These are phyloP conservation scores for Phytophthora chlamydospora DNA, from an alignment of 352 stramenopile genomes.

Conservation along the genomic window DNA sequence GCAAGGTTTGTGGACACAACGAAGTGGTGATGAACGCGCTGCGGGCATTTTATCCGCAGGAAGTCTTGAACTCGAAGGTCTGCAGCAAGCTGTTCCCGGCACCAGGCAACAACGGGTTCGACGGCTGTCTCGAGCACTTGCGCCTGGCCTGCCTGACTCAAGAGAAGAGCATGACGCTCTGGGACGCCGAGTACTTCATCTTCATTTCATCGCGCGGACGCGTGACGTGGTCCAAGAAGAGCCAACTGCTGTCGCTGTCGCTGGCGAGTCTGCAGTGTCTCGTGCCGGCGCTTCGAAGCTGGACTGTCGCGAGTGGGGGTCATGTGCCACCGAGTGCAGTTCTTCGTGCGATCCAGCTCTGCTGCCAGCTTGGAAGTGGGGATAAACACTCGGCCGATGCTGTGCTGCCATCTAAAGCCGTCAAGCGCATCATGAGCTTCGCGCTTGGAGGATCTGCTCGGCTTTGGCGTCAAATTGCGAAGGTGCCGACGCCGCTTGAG, in stretches of 20 bases:
- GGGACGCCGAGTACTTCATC: constrained; percentile 84
- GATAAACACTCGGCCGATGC: constrained; percentile 16
- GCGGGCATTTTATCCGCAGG: constrained; percentile 85
- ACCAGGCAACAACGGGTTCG: constrained; percentile 88
- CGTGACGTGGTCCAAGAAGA: constrained; percentile 70
- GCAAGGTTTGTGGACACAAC: constrained; percentile 91
- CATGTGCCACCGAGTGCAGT: constrained; percentile 41
- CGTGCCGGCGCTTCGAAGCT: constrained; percentile 49
- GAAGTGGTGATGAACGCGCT: constrained; percentile 89
- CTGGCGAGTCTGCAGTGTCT: constrained; percentile 68
- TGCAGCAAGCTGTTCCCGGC: constrained; percentile 81
- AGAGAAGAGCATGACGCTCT: constrained; percentile 72
- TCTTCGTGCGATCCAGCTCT: constrained; percentile 58
- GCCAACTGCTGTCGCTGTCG: constrained; percentile 63
- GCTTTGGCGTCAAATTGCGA: constrained; percentile 73
- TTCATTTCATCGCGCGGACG: constrained; percentile 57
- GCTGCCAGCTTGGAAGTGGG: constrained; percentile 52
- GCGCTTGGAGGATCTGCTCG: constrained; percentile 63
- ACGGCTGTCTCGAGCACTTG: constrained; percentile 90
- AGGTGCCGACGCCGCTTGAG: constrained; percentile 47
- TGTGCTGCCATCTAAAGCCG: constrained; percentile 33
- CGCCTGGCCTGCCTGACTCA: constrained; percentile 59
- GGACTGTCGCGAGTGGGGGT: constrained; percentile 52
- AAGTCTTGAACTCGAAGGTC: constrained; percentile 89
- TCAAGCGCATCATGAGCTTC: constrained; percentile 69